Percentiles rank a stretch among this genome's conserved stretches.
These are phyloP conservation scores for Darksidea phi DNA, from an alignment of 495 filamentous ascomycete genomes.

Conservation along the genomic window DNA sequence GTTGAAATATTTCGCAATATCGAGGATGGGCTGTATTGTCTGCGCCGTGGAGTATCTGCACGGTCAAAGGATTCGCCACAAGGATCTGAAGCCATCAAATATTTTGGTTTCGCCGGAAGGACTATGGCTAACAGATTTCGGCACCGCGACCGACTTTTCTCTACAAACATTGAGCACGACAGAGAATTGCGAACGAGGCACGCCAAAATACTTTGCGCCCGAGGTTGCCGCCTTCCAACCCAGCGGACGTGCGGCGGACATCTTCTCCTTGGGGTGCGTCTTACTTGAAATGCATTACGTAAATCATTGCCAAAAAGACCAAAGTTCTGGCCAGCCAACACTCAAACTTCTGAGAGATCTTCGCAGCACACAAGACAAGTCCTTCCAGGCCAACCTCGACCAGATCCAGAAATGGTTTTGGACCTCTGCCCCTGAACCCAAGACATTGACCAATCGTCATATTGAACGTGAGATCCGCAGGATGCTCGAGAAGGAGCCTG, in stretches of 20 bases:
- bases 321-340: no score
- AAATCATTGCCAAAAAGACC: no score
- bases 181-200: slow-evolving; percentile 30
- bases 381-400: slow-evolving; percentile 25
- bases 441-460: no score
- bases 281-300: slow-evolving; percentile 20
- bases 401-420: neutral
- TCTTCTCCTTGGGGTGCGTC: slow-evolving; percentile 34
- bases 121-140: slow-evolving; percentile 34
- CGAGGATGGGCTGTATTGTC: slow-evolving; percentile 20
- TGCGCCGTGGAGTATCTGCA: slow-evolving; percentile 31
- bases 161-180: slow-evolving; percentile 23
- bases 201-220: slow-evolving; percentile 34
- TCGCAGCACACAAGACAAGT: slow-evolving; percentile 12
- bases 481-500: no score
- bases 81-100: slow-evolving; percentile 34
- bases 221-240: slow-evolving; percentile 25
- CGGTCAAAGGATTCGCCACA: slow-evolving; percentile 22
- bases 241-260: slow-evolving; percentile 28
- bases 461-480: no score
- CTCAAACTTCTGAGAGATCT: slow-evolving; percentile 5
- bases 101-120: slow-evolving; percentile 21
- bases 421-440: no score
- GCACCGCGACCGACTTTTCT: slow-evolving; percentile 33
- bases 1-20: no score